Base-by-base conservation (phyloP, 1,139 yeast species). In the Diutina rugosa region DNA sequence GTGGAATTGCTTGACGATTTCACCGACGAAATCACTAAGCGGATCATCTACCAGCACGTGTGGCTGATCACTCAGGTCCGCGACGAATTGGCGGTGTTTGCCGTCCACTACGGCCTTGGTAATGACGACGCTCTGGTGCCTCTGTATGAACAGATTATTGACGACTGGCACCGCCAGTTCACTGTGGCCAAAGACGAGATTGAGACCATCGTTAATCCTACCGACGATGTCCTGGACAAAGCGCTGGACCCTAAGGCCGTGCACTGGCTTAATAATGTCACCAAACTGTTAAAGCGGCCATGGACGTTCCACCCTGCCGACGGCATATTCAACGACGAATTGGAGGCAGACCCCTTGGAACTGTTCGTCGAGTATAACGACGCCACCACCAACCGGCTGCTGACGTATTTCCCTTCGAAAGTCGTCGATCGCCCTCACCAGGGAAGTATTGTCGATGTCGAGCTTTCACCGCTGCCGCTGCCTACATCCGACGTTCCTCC, bases 1-100 rank as follows among this genome's bases (percentile, higher is more conserved):
- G 65, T 79, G 55, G 65, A 72, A 7, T 69, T 74, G 49, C 65
- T 81, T 57, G 81, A 81, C 44, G 85, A 82, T 64, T 80, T 81
- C 60, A 67, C 81, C 16, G 79, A 74, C 54, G 68, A 69, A 54
- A 59, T 80, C 12, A 67, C 78, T 6, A 68, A 73, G 57, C 67
- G 69, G 62, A 59, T 68, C 55, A 38, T 77, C 58, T 66, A 71
- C 63, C 66, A 73, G 61, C 70, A 74, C 57, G 55, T 64, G 28
- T 69, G 69, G 16, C 68, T 74, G 2, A 69, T 67, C 56, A 62
- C 66, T 21, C 65, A 67, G 14, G 64, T 78, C 18, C 58, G 64
- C 38, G 61, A 63, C 2, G 67, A 69, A 14, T 58, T 78, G 46
- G 56, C 62, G 21, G 69, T 73, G 59, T 78, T 69, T 59, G 61